Conservation (phyloP, 177 flowering plant genomes). For the Vitis hybrid region DNA sequence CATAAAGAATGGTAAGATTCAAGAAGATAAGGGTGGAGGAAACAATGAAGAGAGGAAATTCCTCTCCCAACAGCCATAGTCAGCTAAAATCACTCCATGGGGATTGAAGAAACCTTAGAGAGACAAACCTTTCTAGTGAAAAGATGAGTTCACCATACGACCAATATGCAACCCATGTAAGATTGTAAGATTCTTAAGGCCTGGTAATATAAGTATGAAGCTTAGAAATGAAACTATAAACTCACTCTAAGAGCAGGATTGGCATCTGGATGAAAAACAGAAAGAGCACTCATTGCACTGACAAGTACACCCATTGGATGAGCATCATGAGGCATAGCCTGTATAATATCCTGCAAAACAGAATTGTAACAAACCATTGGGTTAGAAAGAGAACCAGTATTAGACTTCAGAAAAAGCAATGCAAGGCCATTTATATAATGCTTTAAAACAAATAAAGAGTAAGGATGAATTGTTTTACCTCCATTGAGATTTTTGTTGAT, state of each 20-base stretch:
- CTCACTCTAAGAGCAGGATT: constrained; percentile 93
- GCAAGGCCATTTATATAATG: not conserved
- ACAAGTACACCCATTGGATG: constrained; percentile 98
- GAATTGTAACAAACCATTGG: constrained; percentile 1
- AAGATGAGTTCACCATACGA: too few species aligned
- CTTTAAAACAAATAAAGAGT: too few species aligned
- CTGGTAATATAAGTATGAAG: not conserved
- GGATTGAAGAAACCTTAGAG: too few species aligned
- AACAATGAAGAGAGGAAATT: too few species aligned
- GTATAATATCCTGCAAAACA: constrained; percentile 79
- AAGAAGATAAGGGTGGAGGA: too few species aligned
- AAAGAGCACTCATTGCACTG: constrained; percentile 97
- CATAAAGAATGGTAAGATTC: too few species aligned
- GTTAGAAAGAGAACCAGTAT: not conserved
- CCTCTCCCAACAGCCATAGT: too few species aligned
- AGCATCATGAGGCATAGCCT: constrained; percentile 98
- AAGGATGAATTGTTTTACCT: too few species aligned
- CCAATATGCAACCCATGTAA: not conserved
- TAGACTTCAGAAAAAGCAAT: not conserved
- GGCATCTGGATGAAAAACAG: constrained; percentile 98
- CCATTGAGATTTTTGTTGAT: too few species aligned
- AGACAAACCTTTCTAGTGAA: not conserved
- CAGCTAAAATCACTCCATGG: too few species aligned
- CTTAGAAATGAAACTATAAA: constrained; percentile 7
- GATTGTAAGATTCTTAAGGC: not conserved